phyloP scores from a whole-genome alignment of 345 rosid species.

The Raphanus sativus region DNA sequence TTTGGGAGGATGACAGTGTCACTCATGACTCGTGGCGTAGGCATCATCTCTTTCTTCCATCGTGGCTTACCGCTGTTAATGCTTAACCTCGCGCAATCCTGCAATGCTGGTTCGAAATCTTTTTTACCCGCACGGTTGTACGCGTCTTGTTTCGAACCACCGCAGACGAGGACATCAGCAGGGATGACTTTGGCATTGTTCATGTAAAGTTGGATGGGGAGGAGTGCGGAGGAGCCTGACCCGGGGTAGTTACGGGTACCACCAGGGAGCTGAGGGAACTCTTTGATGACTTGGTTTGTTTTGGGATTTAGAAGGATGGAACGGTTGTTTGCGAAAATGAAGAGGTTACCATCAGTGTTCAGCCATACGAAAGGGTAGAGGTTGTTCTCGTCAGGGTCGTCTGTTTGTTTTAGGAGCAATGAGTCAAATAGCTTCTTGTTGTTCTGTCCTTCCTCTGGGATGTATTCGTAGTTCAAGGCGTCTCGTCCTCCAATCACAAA shows the following conservation, averaged over 20 bases:
- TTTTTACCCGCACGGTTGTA: slow-evolving; percentile 42
- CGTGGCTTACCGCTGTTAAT: slow-evolving; percentile 47
- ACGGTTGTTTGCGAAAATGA: slow-evolving; percentile 74
- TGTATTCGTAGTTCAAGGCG: slow-evolving; percentile 69
- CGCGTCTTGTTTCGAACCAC: slow-evolving; percentile 55
- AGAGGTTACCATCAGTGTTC: slow-evolving; percentile 77
- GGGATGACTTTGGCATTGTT: slow-evolving; percentile 26
- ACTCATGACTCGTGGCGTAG: slow-evolving; percentile 66
- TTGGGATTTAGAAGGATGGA: slow-evolving; percentile 60
- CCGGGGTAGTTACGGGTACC: slow-evolving; percentile 88
- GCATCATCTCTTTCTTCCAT: slow-evolving; percentile 74
- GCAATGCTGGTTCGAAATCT: slow-evolving; percentile 43
- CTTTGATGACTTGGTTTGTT: slow-evolving; percentile 48
- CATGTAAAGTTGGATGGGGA: slow-evolving; percentile 52
- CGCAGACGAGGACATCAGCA: slow-evolving; percentile 59
- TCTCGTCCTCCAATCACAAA: slow-evolving; percentile 81
- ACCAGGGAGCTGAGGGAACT: slow-evolving; percentile 65
- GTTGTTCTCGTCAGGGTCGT: slow-evolving; percentile 65
- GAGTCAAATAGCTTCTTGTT: slow-evolving; percentile 43
- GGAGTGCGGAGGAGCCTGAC: slow-evolving; percentile 62
- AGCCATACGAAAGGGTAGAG: slow-evolving; percentile 81
- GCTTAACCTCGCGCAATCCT: slow-evolving; percentile 61
- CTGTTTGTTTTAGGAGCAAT: slow-evolving; percentile 54
- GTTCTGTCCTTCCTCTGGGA: slow-evolving; percentile 56
- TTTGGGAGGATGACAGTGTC: slow-evolving; percentile 70